Percentiles rank a stretch among this genome's conserved stretches.
Conservation (phyloP, 2,329 filamentous ascomycete species). For the Cyphellophora europaea region DNA sequence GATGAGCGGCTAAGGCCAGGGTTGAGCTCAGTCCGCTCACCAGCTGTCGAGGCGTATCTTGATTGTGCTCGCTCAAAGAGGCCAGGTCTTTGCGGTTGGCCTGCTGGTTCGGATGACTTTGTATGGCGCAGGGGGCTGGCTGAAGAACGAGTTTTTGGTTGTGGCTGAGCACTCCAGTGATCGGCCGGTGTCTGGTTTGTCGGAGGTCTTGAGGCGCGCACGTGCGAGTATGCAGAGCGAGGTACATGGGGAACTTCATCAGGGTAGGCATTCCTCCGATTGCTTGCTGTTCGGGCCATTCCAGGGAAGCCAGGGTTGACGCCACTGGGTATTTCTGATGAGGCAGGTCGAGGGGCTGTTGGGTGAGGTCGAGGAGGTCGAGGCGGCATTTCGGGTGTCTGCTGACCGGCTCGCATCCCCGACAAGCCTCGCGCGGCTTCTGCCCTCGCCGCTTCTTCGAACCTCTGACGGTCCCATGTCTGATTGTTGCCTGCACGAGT, state of each 20-base stretch:
- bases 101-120: slow-evolving; percentile 23
- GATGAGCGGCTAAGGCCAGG: slow-evolving; percentile 43
- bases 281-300: slow-evolving; percentile 28
- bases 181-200: background rate
- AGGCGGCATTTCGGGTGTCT: slow-evolving; percentile 11
- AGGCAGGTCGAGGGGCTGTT: slow-evolving; percentile 13
- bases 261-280: slow-evolving; percentile 48
- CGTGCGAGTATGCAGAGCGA: slow-evolving; percentile 37
- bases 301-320: slow-evolving; percentile 23
- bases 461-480: slow-evolving; percentile 16
- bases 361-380: slow-evolving; percentile 13
- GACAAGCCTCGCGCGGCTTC: slow-evolving; percentile 17
- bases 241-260: slow-evolving; percentile 50
- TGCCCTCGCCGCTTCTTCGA: slow-evolving; percentile 13
- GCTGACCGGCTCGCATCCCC: slow-evolving; percentile 10
- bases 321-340: slow-evolving; percentile 19
- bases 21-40: slow-evolving; percentile 49
- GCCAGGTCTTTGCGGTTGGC: slow-evolving; percentile 29
- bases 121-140: slow-evolving; percentile 28
- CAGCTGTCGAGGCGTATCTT: slow-evolving; percentile 44
- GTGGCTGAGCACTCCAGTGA: background rate
- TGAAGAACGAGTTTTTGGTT: slow-evolving; percentile 8
- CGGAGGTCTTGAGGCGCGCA: slow-evolving; percentile 12
- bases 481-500: slow-evolving; percentile 14
- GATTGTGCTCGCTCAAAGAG: slow-evolving; percentile 40